Evolutionary conservation across 1,284 basidiomycete genomes (phyloP), one percentile per base, ranked within the genome.

Genomic region (Boletellus deceptivus): DNA sequence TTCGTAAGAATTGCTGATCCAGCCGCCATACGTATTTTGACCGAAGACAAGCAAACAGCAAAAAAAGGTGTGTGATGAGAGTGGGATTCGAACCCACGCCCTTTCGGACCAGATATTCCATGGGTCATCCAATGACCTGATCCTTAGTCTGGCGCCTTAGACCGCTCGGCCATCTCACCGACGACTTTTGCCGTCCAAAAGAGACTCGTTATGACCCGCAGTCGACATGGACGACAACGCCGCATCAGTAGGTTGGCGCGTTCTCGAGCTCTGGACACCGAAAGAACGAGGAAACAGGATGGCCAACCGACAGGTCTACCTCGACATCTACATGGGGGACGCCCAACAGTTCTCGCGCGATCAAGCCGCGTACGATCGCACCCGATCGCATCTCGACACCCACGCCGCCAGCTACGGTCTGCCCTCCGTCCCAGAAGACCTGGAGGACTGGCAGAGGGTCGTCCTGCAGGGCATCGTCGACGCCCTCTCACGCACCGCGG

Each of bases 41-140:
- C n/a, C n/a, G n/a, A n/a, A n/a, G n/a, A n/a, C n/a, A n/a, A n/a
- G n/a, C n/a, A n/a, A n/a, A n/a, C n/a, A n/a, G n/a, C 20, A 41
- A 43, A 59, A 65, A 55, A 5, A 0, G n/a, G n/a, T n/a, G n/a
- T 60, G 42, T 62, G 64, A 67, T 51, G 75, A 82, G 76, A 80
- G 79, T 78, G 79, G 77, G 79, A 82, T 81, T 83, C 78, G 80
- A 82, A 83, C 80, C 78, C 82, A 82, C 77, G 81, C 82, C 80
- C 77, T 72, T 71, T 66, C 72, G 68, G 77, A 78, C 77, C 75
- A 78, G 76, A 78, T 78, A 62, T 42, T 1, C 61, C n/a, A n/a
- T 16, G 20, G 56, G 65, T 65, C 64, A 70, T 69, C 64, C 0
- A 6, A 69, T 70, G 67, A 70, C 67, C 61, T 68, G 22, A 9